phyloP scores from a whole-genome alignment of 73 alveolate genomes.

The Tetrahymena elliotti region DNA sequence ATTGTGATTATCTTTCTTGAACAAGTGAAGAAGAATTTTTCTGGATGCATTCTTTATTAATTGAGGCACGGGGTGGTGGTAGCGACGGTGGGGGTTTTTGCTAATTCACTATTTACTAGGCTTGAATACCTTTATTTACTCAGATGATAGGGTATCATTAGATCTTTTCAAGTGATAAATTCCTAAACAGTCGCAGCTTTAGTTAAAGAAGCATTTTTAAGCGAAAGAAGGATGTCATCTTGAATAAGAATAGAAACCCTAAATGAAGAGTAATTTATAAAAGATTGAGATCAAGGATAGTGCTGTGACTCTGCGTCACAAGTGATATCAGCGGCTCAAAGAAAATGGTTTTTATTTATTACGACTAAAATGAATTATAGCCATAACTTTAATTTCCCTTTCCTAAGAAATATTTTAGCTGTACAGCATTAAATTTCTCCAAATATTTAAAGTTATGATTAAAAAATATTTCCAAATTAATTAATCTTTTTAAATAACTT shows the following conservation, averaged over 20 bases:
- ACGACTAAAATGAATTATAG: background rate
- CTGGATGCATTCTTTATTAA: background rate
- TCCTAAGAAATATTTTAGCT: background rate
- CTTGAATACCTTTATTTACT: background rate
- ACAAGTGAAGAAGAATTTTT: background rate
- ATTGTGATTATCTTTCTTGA: background rate
- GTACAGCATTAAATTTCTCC: background rate
- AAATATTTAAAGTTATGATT: background rate
- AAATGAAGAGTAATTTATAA: background rate
- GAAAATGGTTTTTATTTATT: background rate
- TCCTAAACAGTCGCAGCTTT: background rate
- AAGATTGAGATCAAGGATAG: background rate
- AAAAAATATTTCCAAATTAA: background rate
- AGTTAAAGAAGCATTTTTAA: background rate
- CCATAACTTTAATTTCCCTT: background rate
- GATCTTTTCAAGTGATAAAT: background rate
- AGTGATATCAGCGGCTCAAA: background rate
- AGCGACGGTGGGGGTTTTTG: background rate
- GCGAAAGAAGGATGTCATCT: background rate
- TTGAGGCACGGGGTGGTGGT: background rate
- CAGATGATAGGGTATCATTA: background rate
- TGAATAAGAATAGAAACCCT: background rate
- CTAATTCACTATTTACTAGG: background rate
- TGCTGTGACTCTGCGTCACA: slow-evolving; percentile 2
- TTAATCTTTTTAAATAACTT: background rate